phyloP scores from a whole-genome alignment of 2,329 filamentous ascomycete genomes.

The Zopfia rhizophila region DNA sequence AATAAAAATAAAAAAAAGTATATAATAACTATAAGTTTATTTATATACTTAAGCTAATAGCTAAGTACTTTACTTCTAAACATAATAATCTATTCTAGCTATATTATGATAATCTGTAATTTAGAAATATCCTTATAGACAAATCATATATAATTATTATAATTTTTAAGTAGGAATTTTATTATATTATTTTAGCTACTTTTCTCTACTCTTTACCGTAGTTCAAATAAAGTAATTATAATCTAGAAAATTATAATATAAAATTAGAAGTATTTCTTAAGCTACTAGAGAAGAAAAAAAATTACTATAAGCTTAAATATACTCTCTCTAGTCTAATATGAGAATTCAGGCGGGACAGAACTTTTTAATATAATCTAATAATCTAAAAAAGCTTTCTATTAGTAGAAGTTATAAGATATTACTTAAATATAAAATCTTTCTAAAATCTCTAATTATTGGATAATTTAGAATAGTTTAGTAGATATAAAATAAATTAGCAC shows the following conservation, averaged over 20 bases:
- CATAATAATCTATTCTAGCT: too few relatives aligned
- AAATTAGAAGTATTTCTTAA: constrained; percentile 8
- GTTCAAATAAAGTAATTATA: constrained; percentile 4
- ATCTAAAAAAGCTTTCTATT: constrained; percentile 8
- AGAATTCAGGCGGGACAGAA: constrained; percentile 6
- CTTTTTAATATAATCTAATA: constrained; percentile 6
- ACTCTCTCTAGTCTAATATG: constrained; percentile 7
- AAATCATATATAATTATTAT: too few relatives aligned
- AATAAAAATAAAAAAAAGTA: constrained; percentile 6
- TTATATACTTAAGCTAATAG: constrained; percentile 4
- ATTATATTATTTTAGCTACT: too few relatives aligned
- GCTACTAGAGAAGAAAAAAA: constrained; percentile 6
- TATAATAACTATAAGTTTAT: constrained; percentile 7
- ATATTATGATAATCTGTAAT: too few relatives aligned
- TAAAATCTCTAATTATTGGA: constrained; percentile 9
- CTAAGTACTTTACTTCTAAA: constrained; percentile 7
- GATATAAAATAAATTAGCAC: constrained; percentile 7
- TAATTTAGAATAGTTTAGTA: constrained; percentile 4
- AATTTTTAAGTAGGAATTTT: too few relatives aligned
- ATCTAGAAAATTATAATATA: constrained; percentile 6
- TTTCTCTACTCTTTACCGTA: too few relatives aligned
- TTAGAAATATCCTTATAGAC: too few relatives aligned
- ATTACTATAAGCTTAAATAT: constrained; percentile 1
- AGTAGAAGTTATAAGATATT: constrained; percentile 8
- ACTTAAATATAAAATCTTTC: constrained; percentile 7